These are phyloP conservation scores for Davidsoniella eucalypti DNA, from an alignment of 2,329 filamentous ascomycete genomes.

Conservation along the genomic window DNA sequence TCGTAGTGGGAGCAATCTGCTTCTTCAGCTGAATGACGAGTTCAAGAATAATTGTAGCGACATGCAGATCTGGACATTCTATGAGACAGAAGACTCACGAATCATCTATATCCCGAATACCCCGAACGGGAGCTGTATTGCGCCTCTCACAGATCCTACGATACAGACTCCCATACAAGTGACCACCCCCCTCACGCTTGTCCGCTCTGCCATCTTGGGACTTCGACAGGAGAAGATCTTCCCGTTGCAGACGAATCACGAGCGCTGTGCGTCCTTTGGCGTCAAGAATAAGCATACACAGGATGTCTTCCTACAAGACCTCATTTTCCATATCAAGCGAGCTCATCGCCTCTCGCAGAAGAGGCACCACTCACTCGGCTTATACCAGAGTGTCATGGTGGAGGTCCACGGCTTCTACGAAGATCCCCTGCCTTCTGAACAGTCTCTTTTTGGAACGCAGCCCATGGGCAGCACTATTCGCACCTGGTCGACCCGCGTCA, in stretches of 20 bases:
- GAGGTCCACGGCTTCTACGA: conserved; percentile 45
- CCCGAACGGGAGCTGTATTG: background rate
- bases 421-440: conserved; percentile 24
- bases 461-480: conserved; percentile 23
- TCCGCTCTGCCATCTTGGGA: conserved; percentile 36
- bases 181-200: conserved; percentile 40
- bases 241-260: conserved; percentile 37
- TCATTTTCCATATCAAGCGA: conserved; percentile 20
- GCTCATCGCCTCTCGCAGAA: conserved; percentile 19
- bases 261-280: conserved; percentile 38
- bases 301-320: conserved; percentile 23
- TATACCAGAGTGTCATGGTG: conserved; percentile 37
- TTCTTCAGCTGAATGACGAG: conserved; percentile 34
- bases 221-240: conserved; percentile 35
- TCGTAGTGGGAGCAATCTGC: conserved; percentile 30
- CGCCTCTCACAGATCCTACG: conserved; percentile 20
- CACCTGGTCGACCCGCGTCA: conserved; percentile 33
- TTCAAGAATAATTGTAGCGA: conserved; percentile 42
- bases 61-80: conserved; percentile 44
- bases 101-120: background rate
- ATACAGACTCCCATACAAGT: no score
- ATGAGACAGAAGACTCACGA: conserved; percentile 38
- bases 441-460: background rate
- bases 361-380: conserved; percentile 28
- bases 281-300: conserved; percentile 31